Conservation (phyloP, 768 basidiomycete species). For the Auricularia sp. region DNA sequence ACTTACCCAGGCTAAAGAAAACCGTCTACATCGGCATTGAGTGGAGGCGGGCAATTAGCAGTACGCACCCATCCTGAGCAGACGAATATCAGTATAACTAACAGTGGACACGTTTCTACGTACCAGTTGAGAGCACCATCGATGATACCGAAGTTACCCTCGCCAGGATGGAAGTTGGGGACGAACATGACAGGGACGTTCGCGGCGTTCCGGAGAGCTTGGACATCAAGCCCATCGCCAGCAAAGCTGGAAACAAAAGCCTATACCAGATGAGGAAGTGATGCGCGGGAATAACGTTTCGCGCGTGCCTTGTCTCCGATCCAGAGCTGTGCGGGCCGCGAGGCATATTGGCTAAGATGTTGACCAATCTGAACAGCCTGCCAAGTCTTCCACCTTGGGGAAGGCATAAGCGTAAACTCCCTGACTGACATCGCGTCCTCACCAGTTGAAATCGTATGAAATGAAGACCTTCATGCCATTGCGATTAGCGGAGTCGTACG, state of each 20-base stretch:
- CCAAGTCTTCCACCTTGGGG: background rate
- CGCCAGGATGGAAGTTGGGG: background rate
- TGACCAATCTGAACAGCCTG: background rate
- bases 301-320: background rate
- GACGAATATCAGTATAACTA: background rate
- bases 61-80: background rate
- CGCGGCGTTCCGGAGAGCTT: background rate
- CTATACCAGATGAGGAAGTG: background rate
- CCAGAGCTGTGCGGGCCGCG: background rate
- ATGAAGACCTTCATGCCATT: background rate
- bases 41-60: too few species aligned
- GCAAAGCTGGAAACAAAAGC: background rate
- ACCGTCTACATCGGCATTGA: too few species aligned
- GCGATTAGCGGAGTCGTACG: background rate
- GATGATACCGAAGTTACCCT: background rate
- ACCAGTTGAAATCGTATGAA: slow-evolving; percentile 2
- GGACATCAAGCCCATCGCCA: background rate
- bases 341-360: background rate
- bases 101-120: background rate
- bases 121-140: slow-evolving; percentile 1
- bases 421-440: background rate
- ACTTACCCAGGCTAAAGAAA: too few species aligned
- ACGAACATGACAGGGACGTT: background rate
- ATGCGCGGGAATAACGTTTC: background rate
- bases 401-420: background rate